A percentile compares a stretch with the other conserved stretches of the same genome.
These are phyloP conservation scores for Creolimax fragrantissima DNA, from an alignment of 78 protist species.

Conservation along the genomic window DNA sequence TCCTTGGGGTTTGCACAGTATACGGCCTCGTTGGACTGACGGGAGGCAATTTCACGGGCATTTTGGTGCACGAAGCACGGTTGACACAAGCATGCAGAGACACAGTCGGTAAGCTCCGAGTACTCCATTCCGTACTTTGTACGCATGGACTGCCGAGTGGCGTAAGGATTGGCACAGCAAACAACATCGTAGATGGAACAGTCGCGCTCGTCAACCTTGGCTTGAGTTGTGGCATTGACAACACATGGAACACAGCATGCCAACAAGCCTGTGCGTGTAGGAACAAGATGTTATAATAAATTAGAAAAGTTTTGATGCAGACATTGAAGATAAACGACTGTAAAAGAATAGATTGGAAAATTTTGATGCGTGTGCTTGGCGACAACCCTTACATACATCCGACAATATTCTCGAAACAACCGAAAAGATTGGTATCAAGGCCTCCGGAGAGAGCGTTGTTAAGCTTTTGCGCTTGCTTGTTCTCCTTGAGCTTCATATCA, in stretches of 20 bases:
- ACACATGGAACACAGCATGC: constrained; percentile 17
- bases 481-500: background rate
- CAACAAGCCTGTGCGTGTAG: background rate
- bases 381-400: background rate
- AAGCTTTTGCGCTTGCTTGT: background rate
- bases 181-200: background rate
- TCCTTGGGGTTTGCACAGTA: background rate
- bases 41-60: background rate
- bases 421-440: background rate
- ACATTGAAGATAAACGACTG: too few relatives aligned
- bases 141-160: constrained; percentile 5
- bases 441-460: background rate
- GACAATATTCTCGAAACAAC: background rate
- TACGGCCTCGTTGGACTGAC: background rate
- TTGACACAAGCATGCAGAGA: background rate
- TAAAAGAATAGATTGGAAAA: too few relatives aligned
- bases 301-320: too few relatives aligned
- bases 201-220: constrained; percentile 20
- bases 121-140: background rate
- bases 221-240: background rate
- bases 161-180: constrained; percentile 3
- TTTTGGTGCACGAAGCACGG: background rate
- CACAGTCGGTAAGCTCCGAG: background rate
- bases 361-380: too few relatives aligned
- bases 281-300: too few relatives aligned